Evolutionary conservation across 192 early-diverging fungal genomes (phyloP).

Genomic region (Coemansia sp.): DNA sequence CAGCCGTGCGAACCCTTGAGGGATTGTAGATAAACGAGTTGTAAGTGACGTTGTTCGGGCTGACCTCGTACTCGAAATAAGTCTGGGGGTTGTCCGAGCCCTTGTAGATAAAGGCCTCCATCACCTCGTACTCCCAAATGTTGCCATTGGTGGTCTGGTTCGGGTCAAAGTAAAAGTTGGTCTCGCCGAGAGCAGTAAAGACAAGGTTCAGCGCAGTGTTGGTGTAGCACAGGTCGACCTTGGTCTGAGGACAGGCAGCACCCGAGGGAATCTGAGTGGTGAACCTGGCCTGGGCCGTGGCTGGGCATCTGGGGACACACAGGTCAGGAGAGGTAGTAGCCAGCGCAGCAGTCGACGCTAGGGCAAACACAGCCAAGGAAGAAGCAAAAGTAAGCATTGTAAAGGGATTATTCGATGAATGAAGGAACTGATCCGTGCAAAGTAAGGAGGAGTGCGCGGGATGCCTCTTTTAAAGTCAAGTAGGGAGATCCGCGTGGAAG

Average conservation of each 20-base stretch:
- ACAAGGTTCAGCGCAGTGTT: constrained; percentile 26
- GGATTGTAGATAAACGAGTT: constrained; percentile 52
- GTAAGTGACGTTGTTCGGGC: constrained; percentile 49
- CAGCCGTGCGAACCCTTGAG: constrained; percentile 26
- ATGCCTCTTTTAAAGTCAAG: background rate
- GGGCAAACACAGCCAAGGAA: constrained; percentile 1
- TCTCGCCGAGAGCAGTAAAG: constrained; percentile 41
- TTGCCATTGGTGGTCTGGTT: constrained; percentile 45
- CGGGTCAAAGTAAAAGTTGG: constrained; percentile 37
- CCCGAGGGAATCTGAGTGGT: constrained; percentile 27
- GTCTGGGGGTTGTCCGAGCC: constrained; percentile 43
- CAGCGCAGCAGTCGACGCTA: background rate
- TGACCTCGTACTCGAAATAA: constrained; percentile 51
- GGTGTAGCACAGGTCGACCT: constrained; percentile 49
- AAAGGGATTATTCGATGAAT: background rate
- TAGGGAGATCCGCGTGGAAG: background rate
- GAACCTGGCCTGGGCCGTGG: constrained; percentile 21
- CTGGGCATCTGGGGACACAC: constrained; percentile 37
- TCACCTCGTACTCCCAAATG: constrained; percentile 53
- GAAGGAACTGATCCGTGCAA: background rate
- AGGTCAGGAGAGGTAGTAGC: constrained; percentile 8
- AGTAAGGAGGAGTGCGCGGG: background rate
- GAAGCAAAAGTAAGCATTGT: background rate
- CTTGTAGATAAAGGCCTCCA: constrained; percentile 52
- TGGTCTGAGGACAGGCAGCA: constrained; percentile 29